Evolutionary conservation across 2,329 filamentous ascomycete genomes (phyloP), one percentile per base, ranked within the genome.

Genomic region (Epichloe amarillans): DNA sequence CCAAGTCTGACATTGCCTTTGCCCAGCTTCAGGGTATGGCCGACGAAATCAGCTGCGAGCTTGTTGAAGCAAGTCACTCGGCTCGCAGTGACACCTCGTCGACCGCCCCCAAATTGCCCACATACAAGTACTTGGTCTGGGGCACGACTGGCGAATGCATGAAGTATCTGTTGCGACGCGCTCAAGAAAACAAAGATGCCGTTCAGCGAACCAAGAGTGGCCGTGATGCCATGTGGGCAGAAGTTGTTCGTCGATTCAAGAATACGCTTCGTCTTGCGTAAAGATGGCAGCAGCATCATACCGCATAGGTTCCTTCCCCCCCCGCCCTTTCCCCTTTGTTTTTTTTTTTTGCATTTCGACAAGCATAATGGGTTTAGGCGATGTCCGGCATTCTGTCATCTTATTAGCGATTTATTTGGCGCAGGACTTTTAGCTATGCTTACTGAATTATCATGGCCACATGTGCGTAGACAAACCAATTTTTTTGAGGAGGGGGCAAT

Each of bases 1-100:
- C 69, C 54, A 67, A 66, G 60, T 67, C 66, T 0, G 62, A 64
- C 23, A 60, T 71, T 42, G 64, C 66, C 0, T 72, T 70, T 45
- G 72, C 86, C 3, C 90, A 96, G 69, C 77, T 96, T 1, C 86
- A 91, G 71, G 90, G 91, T 40, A 97, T 97, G 91, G 91, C 91
- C 1, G 91, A 97, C 59, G 90, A 96, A 63, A 82, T 97, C 49
- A 88, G 84, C 64, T 83, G 79, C 62, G 78, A 81, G 62, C 67
- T 83, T 14, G 65, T 69, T 35, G 64, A 69, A 54, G 66, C 67
- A 10, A 61, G 62, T 49, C 61, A 62, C 49, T 58, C 61, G 3
- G 62, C 65, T 38, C 55, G 60, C 15, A 54, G 57, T 47, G 55
- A 55, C 43, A 56, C 54, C 69, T 57, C 55, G 17, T 50, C 53